Evolutionary conservation across 2,329 filamentous ascomycete species (phyloP).

Genomic region (Escovopsis sp.): DNA sequence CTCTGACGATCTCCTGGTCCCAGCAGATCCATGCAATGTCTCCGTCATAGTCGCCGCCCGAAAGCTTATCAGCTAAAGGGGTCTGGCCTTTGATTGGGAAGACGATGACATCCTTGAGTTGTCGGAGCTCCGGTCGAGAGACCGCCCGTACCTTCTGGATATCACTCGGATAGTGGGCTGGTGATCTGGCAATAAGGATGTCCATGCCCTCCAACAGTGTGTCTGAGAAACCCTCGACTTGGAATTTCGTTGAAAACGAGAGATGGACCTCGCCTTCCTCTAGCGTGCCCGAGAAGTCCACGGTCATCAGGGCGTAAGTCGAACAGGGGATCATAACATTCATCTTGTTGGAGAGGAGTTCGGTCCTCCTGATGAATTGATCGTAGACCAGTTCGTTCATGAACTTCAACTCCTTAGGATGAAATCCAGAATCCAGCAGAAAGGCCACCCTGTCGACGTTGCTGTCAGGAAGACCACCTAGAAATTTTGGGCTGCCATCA

Average conservation of each 20-base stretch:
- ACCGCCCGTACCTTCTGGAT: slow-evolving; percentile 53
- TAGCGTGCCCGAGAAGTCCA: slow-evolving; percentile 48
- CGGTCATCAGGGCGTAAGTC: slow-evolving; percentile 49
- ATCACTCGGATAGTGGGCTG: slow-evolving; percentile 55
- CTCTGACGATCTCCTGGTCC: slow-evolving; percentile 48
- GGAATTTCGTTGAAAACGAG: slow-evolving; percentile 52
- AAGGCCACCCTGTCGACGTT: slow-evolving; percentile 37
- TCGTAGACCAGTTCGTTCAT: slow-evolving; percentile 32
- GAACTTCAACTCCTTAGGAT: slow-evolving; percentile 30
- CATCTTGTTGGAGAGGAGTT: slow-evolving; percentile 37
- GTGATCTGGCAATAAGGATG: slow-evolving; percentile 53
- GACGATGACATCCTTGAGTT: slow-evolving; percentile 64
- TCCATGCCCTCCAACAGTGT: slow-evolving; percentile 41
- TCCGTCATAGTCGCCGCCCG: slow-evolving; percentile 71
- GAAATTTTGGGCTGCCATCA: slow-evolving; percentile 25
- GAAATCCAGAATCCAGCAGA: slow-evolving; percentile 47
- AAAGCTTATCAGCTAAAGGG: slow-evolving; percentile 55
- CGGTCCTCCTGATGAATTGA: slow-evolving; percentile 37
- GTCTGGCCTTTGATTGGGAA: slow-evolving; percentile 51
- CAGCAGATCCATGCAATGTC: slow-evolving; percentile 68
- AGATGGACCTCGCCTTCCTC: slow-evolving; percentile 53
- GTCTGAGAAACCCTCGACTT: slow-evolving; percentile 36
- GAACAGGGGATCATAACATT: slow-evolving; percentile 48
- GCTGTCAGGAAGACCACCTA: slow-evolving; percentile 34
- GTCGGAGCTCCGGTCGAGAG: slow-evolving; percentile 43